A percentile compares a stretch with the other conserved stretches of the same genome.
Evolutionary conservation across 495 filamentous ascomycete genomes (phyloP).

Genomic region (Penicillium silybi): DNA sequence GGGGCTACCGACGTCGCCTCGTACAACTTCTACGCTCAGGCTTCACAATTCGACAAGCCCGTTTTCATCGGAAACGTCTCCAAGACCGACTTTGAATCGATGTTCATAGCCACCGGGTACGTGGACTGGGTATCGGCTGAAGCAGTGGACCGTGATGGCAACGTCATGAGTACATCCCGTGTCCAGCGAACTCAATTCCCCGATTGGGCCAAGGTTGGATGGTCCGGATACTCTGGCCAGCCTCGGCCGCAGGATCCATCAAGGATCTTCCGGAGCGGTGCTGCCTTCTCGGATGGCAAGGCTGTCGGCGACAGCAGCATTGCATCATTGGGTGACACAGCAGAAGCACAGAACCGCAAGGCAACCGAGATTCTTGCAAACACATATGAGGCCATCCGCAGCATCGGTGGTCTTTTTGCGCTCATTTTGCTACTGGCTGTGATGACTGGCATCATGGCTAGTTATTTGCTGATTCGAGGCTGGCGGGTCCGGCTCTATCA

Average conservation of each 20-base stretch:
- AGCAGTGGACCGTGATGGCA: conserved; percentile 21
- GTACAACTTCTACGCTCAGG: conserved; percentile 36
- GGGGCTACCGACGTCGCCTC: conserved; percentile 41
- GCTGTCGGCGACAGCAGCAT: not conserved
- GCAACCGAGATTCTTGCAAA: conserved; percentile 15
- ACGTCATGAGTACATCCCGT: conserved; percentile 15
- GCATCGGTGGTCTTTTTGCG: conserved; percentile 19
- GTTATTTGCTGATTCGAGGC: conserved; percentile 23
- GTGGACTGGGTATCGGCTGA: conserved; percentile 50
- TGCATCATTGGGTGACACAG: conserved; percentile 4
- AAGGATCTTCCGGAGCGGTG: conserved; percentile 1
- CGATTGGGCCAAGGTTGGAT: conserved; percentile 18
- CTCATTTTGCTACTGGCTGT: conserved; percentile 20
- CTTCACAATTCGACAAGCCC: conserved; percentile 19
- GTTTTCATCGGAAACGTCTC: conserved; percentile 23
- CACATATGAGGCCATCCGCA: conserved; percentile 19
- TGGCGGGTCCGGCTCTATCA: conserved; percentile 29
- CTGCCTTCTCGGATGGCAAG: not conserved
- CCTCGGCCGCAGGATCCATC: conserved; percentile 20
- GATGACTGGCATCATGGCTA: conserved; percentile 17
- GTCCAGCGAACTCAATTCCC: conserved; percentile 20
- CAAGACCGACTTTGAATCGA: conserved; percentile 29
- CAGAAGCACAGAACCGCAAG: conserved; percentile 18
- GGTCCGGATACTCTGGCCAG: conserved; percentile 2
- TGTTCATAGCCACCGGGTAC: conserved; percentile 29